Conservation (phyloP, 2,329 filamentous ascomycete genomes). For the Penicillium sp. region DNA sequence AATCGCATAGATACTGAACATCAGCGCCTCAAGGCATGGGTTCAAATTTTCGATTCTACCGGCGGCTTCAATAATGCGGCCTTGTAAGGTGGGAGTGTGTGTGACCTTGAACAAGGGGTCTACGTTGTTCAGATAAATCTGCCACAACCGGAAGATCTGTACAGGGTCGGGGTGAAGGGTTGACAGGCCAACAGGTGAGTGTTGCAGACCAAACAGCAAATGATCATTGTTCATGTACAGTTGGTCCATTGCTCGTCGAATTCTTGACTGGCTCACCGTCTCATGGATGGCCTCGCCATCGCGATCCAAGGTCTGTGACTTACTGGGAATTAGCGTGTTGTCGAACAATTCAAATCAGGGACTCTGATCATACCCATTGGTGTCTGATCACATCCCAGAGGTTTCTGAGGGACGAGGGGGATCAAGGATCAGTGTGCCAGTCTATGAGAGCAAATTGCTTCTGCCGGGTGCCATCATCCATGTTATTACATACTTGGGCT, state of each 20-base stretch:
- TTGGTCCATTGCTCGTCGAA: conserved; percentile 18
- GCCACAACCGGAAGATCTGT: conserved; percentile 56
- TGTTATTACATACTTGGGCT: conserved; percentile 17
- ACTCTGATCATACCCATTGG: conserved; percentile 42
- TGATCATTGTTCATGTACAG: conserved; percentile 14
- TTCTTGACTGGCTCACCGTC: conserved; percentile 5
- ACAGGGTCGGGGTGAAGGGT: conserved; percentile 24
- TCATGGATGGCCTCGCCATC: background rate
- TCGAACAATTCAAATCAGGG: background rate
- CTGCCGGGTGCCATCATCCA: background rate
- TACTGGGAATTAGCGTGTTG: background rate
- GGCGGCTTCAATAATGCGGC: conserved; percentile 66
- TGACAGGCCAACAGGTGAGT: conserved; percentile 11
- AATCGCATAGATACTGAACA: conserved; percentile 71
- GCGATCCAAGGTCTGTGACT: background rate
- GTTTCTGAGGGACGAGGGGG: conserved; percentile 39
- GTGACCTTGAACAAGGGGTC: conserved; percentile 71
- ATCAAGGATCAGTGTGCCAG: background rate
- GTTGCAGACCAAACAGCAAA: conserved; percentile 19
- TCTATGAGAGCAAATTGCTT: too few species aligned
- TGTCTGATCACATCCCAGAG: conserved; percentile 53
- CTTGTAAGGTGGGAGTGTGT: conserved; percentile 68
- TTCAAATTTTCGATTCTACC: conserved; percentile 59
- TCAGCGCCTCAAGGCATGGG: conserved; percentile 65
- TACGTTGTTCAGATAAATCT: conserved; percentile 71